Percentiles rank a stretch among this genome's conserved stretches.
Evolutionary conservation across 345 rosid genomes (phyloP).

Genomic region (Triadica sebifera): DNA sequence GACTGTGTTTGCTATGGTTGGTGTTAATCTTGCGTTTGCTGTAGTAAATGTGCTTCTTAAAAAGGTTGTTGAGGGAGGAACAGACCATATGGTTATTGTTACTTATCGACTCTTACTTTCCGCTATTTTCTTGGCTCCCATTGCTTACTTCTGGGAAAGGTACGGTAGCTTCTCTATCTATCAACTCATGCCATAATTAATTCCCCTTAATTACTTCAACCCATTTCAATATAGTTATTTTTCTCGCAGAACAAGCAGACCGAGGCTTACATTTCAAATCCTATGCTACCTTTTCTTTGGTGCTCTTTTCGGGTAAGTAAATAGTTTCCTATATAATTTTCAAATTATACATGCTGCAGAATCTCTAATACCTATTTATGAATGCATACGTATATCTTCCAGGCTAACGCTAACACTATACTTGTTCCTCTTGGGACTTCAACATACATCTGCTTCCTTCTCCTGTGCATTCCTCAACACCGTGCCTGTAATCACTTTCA

Average conservation of each 20-base stretch:
- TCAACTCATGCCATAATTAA: not conserved
- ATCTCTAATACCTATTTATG: not conserved
- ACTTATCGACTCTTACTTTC: conserved; percentile 22
- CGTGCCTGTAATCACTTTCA: conserved; percentile 31
- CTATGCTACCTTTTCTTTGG: conserved; percentile 28
- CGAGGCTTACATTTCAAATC: conserved; percentile 22
- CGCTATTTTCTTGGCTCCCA: conserved; percentile 24
- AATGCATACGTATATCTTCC: not conserved
- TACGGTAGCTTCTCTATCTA: not conserved
- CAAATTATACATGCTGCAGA: not conserved
- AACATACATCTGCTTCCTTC: conserved; percentile 24
- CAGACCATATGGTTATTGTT: conserved; percentile 24
- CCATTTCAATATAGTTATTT: not conserved
- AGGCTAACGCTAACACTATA: conserved; percentile 27
- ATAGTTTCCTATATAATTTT: not conserved
- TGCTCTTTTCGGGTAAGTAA: conserved; percentile 27
- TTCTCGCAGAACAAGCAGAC: conserved; percentile 28
- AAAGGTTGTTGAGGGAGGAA: conserved; percentile 25
- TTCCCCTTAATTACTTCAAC: not conserved
- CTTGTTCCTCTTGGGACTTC: conserved; percentile 27
- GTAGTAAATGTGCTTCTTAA: conserved; percentile 29
- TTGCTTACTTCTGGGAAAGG: conserved; percentile 32
- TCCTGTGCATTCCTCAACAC: conserved; percentile 32
- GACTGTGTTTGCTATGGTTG: conserved; percentile 18
- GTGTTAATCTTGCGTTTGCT: conserved; percentile 20